Conservation (phyloP, 176 grass and related monocot genomes). For the Olyra latifolia region DNA sequence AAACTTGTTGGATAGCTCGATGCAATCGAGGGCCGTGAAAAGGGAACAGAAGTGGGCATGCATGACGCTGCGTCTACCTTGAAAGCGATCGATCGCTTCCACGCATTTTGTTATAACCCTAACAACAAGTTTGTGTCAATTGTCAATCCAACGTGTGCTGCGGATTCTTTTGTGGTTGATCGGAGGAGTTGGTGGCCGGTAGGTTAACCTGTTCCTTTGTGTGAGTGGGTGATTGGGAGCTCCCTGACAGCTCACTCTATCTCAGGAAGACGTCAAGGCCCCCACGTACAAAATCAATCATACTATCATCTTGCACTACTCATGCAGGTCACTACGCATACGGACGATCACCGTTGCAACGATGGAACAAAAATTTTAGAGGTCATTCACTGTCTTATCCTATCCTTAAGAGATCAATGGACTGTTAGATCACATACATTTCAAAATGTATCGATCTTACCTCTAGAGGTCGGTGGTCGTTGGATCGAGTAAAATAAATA, state of each 20-base stretch:
- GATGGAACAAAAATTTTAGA: neutral
- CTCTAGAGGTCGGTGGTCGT: too few relatives aligned
- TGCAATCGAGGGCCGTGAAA: neutral
- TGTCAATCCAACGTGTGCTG: neutral
- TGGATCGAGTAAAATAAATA: too few relatives aligned
- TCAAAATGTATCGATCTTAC: too few relatives aligned
- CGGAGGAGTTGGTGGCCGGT: neutral
- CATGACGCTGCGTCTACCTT: neutral
- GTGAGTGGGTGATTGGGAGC: neutral
- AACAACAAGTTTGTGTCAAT: neutral
- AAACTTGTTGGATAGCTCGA: neutral
- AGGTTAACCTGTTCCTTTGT: constrained; percentile 7
- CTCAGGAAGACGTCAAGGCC: neutral
- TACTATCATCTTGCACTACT: neutral
- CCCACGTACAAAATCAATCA: neutral
- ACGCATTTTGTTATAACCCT: neutral
- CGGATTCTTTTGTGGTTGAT: neutral
- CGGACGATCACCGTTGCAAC: neutral
- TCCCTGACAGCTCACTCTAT: neutral
- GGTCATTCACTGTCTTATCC: too few relatives aligned
- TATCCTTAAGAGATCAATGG: too few relatives aligned
- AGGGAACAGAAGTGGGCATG: neutral
- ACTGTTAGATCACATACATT: too few relatives aligned
- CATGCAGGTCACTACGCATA: neutral
- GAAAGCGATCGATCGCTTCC: neutral